These are phyloP conservation scores for Phlyctochytrium bullatum DNA, from an alignment of 192 early-diverging fungal genomes.

Conservation along the genomic window DNA sequence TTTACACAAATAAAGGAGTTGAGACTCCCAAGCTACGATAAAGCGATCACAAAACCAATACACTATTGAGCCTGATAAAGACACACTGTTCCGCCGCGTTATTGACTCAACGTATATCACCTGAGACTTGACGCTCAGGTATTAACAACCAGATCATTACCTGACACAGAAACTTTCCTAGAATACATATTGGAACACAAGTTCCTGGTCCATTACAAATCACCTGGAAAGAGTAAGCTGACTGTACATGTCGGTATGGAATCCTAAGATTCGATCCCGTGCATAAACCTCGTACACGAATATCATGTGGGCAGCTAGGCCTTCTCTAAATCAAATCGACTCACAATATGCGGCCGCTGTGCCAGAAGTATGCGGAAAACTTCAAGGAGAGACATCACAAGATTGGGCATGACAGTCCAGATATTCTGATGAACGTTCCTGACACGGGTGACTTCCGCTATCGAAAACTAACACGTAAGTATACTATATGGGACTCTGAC, in stretches of 20 bases:
- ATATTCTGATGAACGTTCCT: slow-evolving; percentile 73
- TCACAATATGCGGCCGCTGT: slow-evolving; percentile 59
- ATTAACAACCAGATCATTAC: slow-evolving; percentile 34
- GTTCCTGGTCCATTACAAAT: slow-evolving; percentile 91
- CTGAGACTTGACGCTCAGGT: too few relatives aligned
- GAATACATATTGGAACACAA: slow-evolving; percentile 70
- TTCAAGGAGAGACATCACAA: slow-evolving; percentile 13
- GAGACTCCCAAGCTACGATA: slow-evolving; percentile 85
- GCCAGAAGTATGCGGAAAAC: slow-evolving; percentile 34
- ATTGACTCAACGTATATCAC: slow-evolving; percentile 84
- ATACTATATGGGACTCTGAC: too few relatives aligned
- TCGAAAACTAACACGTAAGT: too few relatives aligned
- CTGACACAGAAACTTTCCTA: slow-evolving; percentile 59
- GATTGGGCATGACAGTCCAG: slow-evolving; percentile 55
- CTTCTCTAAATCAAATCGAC: slow-evolving; percentile 14
- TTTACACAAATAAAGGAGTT: slow-evolving; percentile 20
- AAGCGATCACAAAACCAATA: slow-evolving; percentile 79
- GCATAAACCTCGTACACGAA: too few relatives aligned
- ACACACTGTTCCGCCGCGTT: slow-evolving; percentile 82
- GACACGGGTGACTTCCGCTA: too few relatives aligned
- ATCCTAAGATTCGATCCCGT: too few relatives aligned
- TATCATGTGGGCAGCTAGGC: background rate
- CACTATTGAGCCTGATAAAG: slow-evolving; percentile 81
- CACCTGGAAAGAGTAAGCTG: slow-evolving; percentile 39
- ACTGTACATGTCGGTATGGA: too few relatives aligned